Conservation (phyloP, 768 basidiomycete genomes). For the Phanerochaete carnosa region DNA sequence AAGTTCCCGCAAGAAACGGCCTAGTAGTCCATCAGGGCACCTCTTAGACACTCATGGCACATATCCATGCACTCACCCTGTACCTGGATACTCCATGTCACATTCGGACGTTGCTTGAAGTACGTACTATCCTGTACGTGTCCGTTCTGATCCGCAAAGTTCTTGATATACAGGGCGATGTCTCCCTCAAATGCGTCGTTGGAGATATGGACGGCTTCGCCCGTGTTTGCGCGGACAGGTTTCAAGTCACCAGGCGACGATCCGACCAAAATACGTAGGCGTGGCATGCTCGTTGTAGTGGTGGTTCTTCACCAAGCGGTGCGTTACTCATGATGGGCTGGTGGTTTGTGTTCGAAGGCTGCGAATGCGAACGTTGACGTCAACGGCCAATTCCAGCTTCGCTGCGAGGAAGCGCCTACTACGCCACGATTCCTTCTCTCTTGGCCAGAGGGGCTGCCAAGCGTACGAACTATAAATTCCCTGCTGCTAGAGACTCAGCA, state of each 20-base stretch:
- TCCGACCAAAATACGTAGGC: constrained; percentile 68
- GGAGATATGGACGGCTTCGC: constrained; percentile 42
- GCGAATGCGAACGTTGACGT: too few relatives aligned
- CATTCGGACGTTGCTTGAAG: constrained; percentile 65
- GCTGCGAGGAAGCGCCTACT: too few relatives aligned
- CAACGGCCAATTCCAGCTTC: background rate
- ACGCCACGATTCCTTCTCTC: too few relatives aligned
- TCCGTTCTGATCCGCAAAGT: constrained; percentile 53
- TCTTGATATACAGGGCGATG: constrained; percentile 73
- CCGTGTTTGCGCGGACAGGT: constrained; percentile 68
- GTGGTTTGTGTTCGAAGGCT: too few relatives aligned
- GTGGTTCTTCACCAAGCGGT: background rate
- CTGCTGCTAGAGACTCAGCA: too few relatives aligned
- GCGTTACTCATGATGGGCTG: background rate
- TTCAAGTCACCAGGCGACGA: constrained; percentile 50
- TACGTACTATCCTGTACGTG: constrained; percentile 56
- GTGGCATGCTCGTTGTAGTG: constrained; percentile 26
- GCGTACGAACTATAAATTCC: too few relatives aligned
- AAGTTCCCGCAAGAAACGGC: constrained; percentile 62
- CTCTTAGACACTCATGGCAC: background rate
- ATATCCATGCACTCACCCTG: constrained; percentile 48
- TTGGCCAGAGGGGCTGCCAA: too few relatives aligned
- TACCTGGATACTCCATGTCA: constrained; percentile 89
- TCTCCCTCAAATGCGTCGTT: constrained; percentile 74
- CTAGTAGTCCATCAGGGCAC: constrained; percentile 27